Base-by-base conservation (phyloP, 2,329 filamentous ascomycete genomes). In the Cryphonectria radicalis region DNA sequence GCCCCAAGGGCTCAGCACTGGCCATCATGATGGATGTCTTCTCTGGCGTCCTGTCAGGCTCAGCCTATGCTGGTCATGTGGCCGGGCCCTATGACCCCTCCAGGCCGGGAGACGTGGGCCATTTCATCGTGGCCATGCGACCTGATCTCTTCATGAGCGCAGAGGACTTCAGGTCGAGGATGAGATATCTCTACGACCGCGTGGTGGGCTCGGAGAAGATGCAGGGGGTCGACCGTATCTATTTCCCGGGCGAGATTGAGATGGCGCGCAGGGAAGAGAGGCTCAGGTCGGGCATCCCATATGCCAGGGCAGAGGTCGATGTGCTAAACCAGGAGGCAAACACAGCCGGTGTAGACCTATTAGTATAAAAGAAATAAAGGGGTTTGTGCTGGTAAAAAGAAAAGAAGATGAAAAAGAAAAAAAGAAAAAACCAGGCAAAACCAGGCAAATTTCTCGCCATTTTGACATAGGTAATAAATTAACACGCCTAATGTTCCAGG, bases 1-100 rank as follows among this genome's bases (percentile, higher is more conserved):
- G 93, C 0, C 92, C 93, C 0, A 96, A 96, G 79, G 93, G 93
- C 0, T 93, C 91, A 2, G 93, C 88, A 0, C 79, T 96, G 57
- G 84, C 92, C 0, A 88, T 96, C 69, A 95, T 94, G 92, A 96
- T 96, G 93, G 93, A 96, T 77, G 91, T 97, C 2, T 95, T 96
- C 77, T 94, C 92, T 0, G 93, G 93, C 0, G 91, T 93, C 0
- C 77, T 96, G 0, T 93, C 92, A 0, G 93, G 93, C 0, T 91
- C 90, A 43, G 92, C 92, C 0, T 96, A 93, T 80, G 93, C 92
- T 0, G 93, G 93, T 0, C 85, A 92, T 76, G 93, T 96, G 25
- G 92, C 90, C 0, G 88, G 88, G 25, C 93, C 93, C 0, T 96
- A 96, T 78, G 92, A 94, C 76, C 86, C 91, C 3, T 90, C 87